Evolutionary conservation across 2,329 filamentous ascomycete species (phyloP), one percentile per base, ranked within the genome.

Genomic region (Chaetomium sp.): DNA sequence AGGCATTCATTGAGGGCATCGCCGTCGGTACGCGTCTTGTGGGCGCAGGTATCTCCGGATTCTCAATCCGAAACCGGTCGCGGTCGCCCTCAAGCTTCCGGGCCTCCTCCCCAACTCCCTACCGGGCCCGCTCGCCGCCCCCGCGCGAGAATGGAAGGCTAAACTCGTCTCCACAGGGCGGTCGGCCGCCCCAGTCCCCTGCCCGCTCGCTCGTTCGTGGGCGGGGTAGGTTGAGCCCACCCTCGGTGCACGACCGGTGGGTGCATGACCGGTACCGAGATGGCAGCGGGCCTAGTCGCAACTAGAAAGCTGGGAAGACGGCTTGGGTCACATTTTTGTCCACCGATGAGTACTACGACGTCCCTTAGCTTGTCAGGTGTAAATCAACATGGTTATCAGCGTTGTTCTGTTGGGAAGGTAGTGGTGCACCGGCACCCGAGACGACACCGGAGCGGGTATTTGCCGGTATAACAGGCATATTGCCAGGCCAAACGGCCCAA

Each of bases 1-100:
- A 57, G 7, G 70, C 69, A 23, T 72, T 70, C 45, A 57, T 73
- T 3, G 68, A 73, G 35, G 71, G 71, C 33, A 57, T 72, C 21
- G 64, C 62, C 1, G 55, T 66, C 31, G 70, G 70, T 3, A 61
- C 67, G 3, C 62, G 65, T 29, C 50, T 67, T n/a, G 27, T 35
- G 7, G 49, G n/a, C n/a, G 42, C 38, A 21, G 38, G 50, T 23
- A 25, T 61, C 33, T 50, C 50, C 45, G 59, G 19, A 13, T 27
- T 29, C 23, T 10, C 29, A 3, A 4, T n/a, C 6, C 31, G 47
- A 6, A 21, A n/a, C 29, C 49, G 63, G 21, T 65, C 63, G 12
- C 49, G 29, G 16, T 64, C 64, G 21, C 64, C 60, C 1, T 35
- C 29, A 6, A n/a, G 5, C 19, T 12, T 1, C 5, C 19, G 9